phyloP scores from a whole-genome alignment of 225 moss, liverwort and hornwort genomes.

The Pleurozium schreberi region DNA sequence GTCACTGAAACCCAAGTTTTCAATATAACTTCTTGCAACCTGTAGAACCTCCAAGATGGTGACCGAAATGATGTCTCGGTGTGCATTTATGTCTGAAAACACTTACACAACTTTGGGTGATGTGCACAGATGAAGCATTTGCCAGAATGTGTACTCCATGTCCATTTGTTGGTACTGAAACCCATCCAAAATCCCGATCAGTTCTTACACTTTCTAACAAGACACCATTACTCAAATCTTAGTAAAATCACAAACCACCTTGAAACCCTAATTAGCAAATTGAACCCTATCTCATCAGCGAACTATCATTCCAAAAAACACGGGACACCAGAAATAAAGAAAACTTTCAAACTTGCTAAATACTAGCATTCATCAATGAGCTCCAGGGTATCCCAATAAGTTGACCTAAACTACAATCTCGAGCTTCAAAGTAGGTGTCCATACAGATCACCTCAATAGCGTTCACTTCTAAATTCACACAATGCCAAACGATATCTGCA shows the following conservation, averaged over 20 bases:
- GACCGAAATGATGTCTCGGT: neutral
- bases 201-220: neutral
- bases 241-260: neutral
- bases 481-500: neutral
- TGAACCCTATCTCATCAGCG: neutral
- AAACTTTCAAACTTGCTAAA: neutral
- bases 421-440: neutral
- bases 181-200: conserved; percentile 24
- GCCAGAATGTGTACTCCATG: conserved; percentile 99
- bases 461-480: neutral
- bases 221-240: neutral
- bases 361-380: neutral
- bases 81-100: neutral
- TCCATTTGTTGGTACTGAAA: conserved; percentile 98
- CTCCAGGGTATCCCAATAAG: neutral
- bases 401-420: neutral
- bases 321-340: neutral
- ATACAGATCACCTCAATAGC: neutral
- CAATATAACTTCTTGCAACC: neutral
- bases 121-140: conserved; percentile 97
- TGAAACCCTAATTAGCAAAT: neutral
- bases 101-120: conserved; percentile 99
- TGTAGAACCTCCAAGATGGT: neutral
- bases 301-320: neutral
- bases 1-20: neutral